Percentiles rank a stretch among this genome's conserved stretches.
Conservation (phyloP, 2,329 filamentous ascomycete species). For the Fusarium miscanthi region DNA sequence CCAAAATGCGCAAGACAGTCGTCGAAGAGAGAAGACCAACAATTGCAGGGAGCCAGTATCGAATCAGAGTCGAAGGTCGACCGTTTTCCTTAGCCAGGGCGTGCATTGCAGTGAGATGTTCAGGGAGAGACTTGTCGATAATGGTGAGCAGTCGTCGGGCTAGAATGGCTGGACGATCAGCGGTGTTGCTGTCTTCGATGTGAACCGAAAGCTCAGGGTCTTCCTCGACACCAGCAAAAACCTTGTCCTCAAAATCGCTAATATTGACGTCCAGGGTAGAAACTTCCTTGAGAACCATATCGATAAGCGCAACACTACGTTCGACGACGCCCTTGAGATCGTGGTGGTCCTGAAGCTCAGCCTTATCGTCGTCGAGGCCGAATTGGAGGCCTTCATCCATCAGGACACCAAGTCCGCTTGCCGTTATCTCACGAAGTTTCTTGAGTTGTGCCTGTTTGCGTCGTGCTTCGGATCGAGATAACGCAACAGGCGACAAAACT, state of each 20-base stretch:
- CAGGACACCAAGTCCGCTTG: conserved; percentile 86
- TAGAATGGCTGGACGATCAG: conserved; percentile 67
- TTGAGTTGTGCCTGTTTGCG: conserved; percentile 78
- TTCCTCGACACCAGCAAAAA: conserved; percentile 71
- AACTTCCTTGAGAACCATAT: conserved; percentile 81
- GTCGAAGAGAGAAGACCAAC: conserved; percentile 82
- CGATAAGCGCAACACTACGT: conserved; percentile 85
- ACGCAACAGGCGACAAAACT: conserved; percentile 81
- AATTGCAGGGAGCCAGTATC: conserved; percentile 88
- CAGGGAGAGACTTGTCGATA: conserved; percentile 74
- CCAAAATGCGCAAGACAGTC: conserved; percentile 82
- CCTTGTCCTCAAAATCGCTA: conserved; percentile 72
- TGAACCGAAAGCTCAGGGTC: conserved; percentile 68
- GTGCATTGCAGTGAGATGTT: conserved; percentile 69
- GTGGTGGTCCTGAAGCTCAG: conserved; percentile 59
- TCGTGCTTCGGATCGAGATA: conserved; percentile 79
- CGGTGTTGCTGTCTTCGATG: conserved; percentile 57
- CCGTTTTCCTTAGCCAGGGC: conserved; percentile 73
- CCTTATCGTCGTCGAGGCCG: conserved; percentile 68
- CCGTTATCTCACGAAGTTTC: conserved; percentile 80
- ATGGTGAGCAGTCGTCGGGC: conserved; percentile 76
- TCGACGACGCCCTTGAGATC: conserved; percentile 79
- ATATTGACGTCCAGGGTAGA: conserved; percentile 71
- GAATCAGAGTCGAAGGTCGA: conserved; percentile 76
- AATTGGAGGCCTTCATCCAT: conserved; percentile 86